Base-by-base conservation (phyloP, 2,329 filamentous ascomycete genomes). In the Hymenoscyphus occultus region DNA sequence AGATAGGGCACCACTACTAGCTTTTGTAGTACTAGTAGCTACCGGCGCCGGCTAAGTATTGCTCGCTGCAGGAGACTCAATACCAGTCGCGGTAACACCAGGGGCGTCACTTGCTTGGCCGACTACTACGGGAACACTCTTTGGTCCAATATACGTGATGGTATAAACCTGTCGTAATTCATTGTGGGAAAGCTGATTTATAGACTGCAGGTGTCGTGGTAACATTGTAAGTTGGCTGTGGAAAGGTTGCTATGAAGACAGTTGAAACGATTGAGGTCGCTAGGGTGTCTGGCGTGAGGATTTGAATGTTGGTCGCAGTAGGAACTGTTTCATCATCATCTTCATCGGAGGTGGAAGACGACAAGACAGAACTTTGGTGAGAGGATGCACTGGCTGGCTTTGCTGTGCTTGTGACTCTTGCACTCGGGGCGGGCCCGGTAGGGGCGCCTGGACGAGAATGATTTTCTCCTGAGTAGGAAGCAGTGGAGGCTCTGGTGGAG, bases 221-320 rank as follows among this genome's bases (percentile, higher is more conserved):
- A 22, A 66, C 66, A 13, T 60, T 60, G 58, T 67, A 68, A 2
- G 63, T 65, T 13, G 67, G 67, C n/a, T 54, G 64, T 13, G 48
- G 59, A 22, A 66, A 63, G 6, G 56, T 67, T 16, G 67, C 65
- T 2, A 62, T 63, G 54, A 67, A 68, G 39, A 70, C 35, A 19
- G 64, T 67, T 32, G 60, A 60, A 4, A 65, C 59, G 22, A 61
- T 42, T 13, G 65, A 42, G 16, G 62, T 65, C 39, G 62, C n/a
- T 39, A 39, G 60, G n/a, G 19, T 40, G 3, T 13, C 19, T 39
- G 65, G 64, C 35, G 57, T 67, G 19, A 68, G 66, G 32, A 58
- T 39, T 39, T 40, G 14, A 39, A 65, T 19, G 14, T 59, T 28
- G 1, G 64, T 57, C 1, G 56, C 48, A 28, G 28, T 28, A 28